A percentile compares a stretch with the other conserved stretches of the same genome.
Evolutionary conservation across 2,329 filamentous ascomycete genomes (phyloP).

Genomic region (Botrytis pseudocinerea): DNA sequence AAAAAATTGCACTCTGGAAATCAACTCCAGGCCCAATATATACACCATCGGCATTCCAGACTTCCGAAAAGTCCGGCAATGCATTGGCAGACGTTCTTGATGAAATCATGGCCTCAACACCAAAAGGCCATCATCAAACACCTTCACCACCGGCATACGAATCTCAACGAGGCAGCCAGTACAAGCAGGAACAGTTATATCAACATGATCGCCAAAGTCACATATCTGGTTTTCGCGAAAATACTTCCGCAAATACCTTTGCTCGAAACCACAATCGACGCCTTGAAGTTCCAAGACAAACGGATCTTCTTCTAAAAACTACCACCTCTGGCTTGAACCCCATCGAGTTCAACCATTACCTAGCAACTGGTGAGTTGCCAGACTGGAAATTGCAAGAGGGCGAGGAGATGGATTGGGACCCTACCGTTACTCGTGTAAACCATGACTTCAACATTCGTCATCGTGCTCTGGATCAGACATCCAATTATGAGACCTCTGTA

Average conservation of each 20-base stretch:
- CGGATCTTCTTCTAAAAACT: conserved; percentile 31
- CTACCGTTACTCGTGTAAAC: conserved; percentile 17
- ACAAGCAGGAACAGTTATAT: not conserved
- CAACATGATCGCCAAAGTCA: not conserved
- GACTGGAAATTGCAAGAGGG: conserved; percentile 1
- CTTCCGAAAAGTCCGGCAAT: conserved; percentile 41
- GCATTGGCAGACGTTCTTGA: conserved; percentile 47
- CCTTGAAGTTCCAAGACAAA: conserved; percentile 2
- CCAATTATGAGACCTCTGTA: conserved; percentile 43
- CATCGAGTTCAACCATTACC: conserved; percentile 22
- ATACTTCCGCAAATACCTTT: not conserved
- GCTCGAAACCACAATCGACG: conserved; percentile 1
- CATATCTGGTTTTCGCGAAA: not conserved
- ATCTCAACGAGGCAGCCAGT: not conserved
- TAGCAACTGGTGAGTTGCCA: conserved; percentile 23
- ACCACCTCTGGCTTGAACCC: conserved; percentile 22
- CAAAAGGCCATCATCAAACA: not conserved
- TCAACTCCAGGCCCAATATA: conserved; percentile 33
- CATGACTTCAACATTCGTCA: conserved; percentile 47
- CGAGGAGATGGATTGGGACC: conserved; percentile 68
- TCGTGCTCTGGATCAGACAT: conserved; percentile 54
- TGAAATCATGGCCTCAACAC: conserved; percentile 21
- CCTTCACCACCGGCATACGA: conserved; percentile 8
- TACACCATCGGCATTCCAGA: conserved; percentile 32
- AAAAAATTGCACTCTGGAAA: conserved; percentile 53